phyloP scores from a whole-genome alignment of 768 basidiomycete genomes.

The Xerocomus spinulosus region DNA sequence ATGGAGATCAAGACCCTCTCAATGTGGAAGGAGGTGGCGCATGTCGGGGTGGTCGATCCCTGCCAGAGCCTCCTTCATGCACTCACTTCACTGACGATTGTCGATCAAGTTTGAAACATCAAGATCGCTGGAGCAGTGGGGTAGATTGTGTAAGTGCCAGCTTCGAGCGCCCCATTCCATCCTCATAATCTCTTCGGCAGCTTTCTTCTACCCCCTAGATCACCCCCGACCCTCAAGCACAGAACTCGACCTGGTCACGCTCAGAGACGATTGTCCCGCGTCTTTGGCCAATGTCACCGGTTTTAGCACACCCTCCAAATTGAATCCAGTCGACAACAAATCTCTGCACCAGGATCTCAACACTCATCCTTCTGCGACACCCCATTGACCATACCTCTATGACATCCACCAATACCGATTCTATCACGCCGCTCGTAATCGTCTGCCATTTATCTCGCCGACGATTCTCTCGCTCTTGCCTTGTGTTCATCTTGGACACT shows the following conservation, averaged over 20 bases:
- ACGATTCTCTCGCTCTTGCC: not conserved
- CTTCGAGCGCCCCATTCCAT: not conserved
- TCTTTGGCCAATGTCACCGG: not conserved
- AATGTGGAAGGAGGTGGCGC: conserved; percentile 1
- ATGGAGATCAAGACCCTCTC: conserved; percentile 2
- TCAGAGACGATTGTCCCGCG: too few species aligned
- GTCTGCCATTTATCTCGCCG: not conserved
- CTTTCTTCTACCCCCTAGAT: too few species aligned
- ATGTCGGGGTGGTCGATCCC: not conserved
- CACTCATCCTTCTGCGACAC: too few species aligned
- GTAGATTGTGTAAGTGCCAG: not conserved
- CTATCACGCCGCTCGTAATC: not conserved
- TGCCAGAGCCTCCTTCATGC: not conserved
- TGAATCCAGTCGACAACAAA: not conserved
- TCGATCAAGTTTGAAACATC: not conserved
- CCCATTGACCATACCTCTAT: not conserved
- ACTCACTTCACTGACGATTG: not conserved
- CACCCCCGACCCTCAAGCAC: too few species aligned
- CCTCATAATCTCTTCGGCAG: not conserved
- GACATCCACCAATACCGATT: not conserved
- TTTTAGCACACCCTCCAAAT: not conserved
- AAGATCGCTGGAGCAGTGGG: not conserved
- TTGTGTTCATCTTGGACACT: not conserved
- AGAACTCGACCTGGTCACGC: too few species aligned
- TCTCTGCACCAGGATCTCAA: too few species aligned